A percentile compares a stretch with the other conserved stretches of the same genome.
Conservation (phyloP, 2,329 filamentous ascomycete species). For the Aspergillus amoenus region DNA sequence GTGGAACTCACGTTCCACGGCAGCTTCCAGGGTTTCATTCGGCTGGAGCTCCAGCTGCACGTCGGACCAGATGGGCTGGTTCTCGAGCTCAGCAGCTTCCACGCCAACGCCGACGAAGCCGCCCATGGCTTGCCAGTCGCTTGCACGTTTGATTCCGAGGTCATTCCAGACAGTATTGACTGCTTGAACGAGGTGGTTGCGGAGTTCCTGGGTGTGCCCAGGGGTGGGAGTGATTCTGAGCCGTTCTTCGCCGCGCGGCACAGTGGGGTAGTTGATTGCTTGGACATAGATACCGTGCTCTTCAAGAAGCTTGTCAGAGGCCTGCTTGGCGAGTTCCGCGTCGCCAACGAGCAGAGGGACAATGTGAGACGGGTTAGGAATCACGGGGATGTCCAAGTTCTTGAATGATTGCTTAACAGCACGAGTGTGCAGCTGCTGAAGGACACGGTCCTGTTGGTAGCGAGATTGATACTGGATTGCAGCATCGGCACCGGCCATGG, state of each 20-base stretch:
- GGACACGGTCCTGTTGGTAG: slow-evolving; percentile 79
- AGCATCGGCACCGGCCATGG: slow-evolving; percentile 89
- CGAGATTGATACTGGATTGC: slow-evolving; percentile 93
- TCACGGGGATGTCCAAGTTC: slow-evolving; percentile 85
- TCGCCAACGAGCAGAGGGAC: slow-evolving; percentile 91
- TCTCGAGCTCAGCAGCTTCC: slow-evolving; percentile 56
- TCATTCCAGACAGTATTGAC: slow-evolving; percentile 86
- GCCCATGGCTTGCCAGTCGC: slow-evolving; percentile 85
- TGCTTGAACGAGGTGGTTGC: slow-evolving; percentile 79
- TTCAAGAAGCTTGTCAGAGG: slow-evolving; percentile 85
- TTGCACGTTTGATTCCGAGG: slow-evolving; percentile 87
- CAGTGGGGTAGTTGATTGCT: slow-evolving; percentile 98
- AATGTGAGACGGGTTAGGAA: slow-evolving; percentile 96
- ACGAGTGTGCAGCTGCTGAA: slow-evolving; percentile 95
- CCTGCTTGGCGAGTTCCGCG: slow-evolving; percentile 86
- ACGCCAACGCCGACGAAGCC: slow-evolving; percentile 95
- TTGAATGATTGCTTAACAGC: slow-evolving; percentile 84
- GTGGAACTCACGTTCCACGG: slow-evolving; percentile 47
- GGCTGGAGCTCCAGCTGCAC: slow-evolving; percentile 71
- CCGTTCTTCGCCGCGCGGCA: slow-evolving; percentile 95
- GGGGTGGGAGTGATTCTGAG: slow-evolving; percentile 95
- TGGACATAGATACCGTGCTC: slow-evolving; percentile 96
- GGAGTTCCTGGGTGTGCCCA: slow-evolving; percentile 80
- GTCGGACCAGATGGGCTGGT: slow-evolving; percentile 85
- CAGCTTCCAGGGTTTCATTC: slow-evolving; percentile 61